Evolutionary conservation across 208 protist genomes (phyloP).

Genomic region (Angomonas desouzai): DNA sequence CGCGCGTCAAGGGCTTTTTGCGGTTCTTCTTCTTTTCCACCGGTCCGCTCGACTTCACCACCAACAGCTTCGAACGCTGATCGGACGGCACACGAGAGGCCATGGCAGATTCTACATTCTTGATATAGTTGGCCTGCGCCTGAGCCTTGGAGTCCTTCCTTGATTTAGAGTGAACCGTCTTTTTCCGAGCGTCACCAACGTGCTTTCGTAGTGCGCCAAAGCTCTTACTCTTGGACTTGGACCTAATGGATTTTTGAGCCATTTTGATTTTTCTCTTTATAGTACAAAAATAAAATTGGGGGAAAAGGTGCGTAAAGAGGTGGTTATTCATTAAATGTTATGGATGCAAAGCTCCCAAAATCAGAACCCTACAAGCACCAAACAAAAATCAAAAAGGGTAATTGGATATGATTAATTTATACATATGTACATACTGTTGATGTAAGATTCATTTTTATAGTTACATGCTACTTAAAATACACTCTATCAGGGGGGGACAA

Average conservation of each 20-base stretch:
- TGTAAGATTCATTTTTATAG: not conserved
- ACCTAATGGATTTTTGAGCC: slow-evolving; percentile 72
- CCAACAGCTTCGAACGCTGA: slow-evolving; percentile 78
- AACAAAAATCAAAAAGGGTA: not conserved
- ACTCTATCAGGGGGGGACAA: not conserved
- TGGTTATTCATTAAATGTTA: no score
- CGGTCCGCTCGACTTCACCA: slow-evolving; percentile 56
- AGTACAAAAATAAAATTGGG: no score
- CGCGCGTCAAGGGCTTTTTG: slow-evolving; percentile 86
- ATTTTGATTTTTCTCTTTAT: no score
- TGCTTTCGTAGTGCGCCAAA: slow-evolving; percentile 78
- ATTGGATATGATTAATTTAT: no score
- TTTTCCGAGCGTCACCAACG: slow-evolving; percentile 78
- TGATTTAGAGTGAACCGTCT: slow-evolving; percentile 64
- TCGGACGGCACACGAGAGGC: slow-evolving; percentile 85
- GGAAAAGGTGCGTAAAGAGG: no score
- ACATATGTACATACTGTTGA: no score
- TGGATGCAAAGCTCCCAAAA: no score
- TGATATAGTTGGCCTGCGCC: slow-evolving; percentile 79
- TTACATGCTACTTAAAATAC: slow-evolving; percentile 1
- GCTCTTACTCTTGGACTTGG: slow-evolving; percentile 74
- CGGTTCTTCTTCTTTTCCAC: slow-evolving; percentile 61
- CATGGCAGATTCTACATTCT: slow-evolving; percentile 76
- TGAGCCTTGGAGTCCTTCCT: slow-evolving; percentile 51
- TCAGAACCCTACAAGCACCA: no score